phyloP scores from a whole-genome alignment of 1,284 basidiomycete species.

The Phellopilus nigrolimitatus region DNA sequence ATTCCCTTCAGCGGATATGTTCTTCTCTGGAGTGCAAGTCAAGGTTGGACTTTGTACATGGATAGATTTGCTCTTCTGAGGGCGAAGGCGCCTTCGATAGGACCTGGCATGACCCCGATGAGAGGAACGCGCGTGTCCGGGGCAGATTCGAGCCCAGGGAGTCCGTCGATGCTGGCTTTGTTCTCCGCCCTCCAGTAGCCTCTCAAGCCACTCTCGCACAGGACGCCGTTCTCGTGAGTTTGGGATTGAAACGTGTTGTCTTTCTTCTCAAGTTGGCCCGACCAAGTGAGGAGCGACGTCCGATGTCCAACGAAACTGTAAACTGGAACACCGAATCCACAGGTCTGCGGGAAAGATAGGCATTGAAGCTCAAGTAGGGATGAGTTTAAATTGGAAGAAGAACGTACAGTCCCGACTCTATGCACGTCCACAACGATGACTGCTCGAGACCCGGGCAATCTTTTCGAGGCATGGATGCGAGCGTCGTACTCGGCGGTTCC shows the following conservation, averaged over 20 bases:
- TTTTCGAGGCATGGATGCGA: slow-evolving; percentile 36
- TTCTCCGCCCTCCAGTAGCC: slow-evolving; percentile 43
- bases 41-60: too few relatives aligned
- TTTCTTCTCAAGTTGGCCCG: too few relatives aligned
- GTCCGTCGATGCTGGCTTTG: slow-evolving; percentile 38
- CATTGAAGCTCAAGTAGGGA: neutral
- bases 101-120: too few relatives aligned
- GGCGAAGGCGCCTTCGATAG: too few relatives aligned
- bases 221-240: slow-evolving; percentile 15
- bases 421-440: slow-evolving; percentile 46
- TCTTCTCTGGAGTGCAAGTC: too few relatives aligned
- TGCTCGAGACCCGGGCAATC: slow-evolving; percentile 46
- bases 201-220: slow-evolving; percentile 35
- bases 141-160: slow-evolving; percentile 35
- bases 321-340: slow-evolving; percentile 40
- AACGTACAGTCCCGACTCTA: slow-evolving; percentile 45
- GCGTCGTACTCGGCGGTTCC: slow-evolving; percentile 47
- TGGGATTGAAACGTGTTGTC: too few relatives aligned
- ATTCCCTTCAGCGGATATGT: too few relatives aligned
- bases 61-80: too few relatives aligned
- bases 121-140: too few relatives aligned
- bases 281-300: too few relatives aligned
- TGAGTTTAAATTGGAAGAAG: slow-evolving; percentile 1
- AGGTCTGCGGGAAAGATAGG: slow-evolving; percentile 36
- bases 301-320: slow-evolving; percentile 45